Evolutionary conservation across 768 basidiomycete species (phyloP).

Genomic region (Filobasidium floriforme): DNA sequence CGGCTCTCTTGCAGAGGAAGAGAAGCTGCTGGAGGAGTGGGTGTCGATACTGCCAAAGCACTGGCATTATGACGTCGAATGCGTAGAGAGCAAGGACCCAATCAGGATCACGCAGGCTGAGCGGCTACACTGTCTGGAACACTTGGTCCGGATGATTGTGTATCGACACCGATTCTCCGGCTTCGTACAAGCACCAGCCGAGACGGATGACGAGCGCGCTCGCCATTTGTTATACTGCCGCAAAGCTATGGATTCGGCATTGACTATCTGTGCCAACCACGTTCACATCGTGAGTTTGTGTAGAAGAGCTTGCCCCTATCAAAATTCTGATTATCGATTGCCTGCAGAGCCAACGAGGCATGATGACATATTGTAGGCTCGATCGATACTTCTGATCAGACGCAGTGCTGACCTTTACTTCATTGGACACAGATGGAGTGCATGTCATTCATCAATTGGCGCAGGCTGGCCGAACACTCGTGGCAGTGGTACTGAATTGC

Average conservation of each 20-base stretch:
- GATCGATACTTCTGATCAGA: not conserved
- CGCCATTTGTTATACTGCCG: constrained; percentile 43
- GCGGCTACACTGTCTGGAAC: constrained; percentile 75
- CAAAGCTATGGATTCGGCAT: constrained; percentile 67
- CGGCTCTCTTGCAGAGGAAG: constrained; percentile 56
- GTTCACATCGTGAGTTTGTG: constrained; percentile 60
- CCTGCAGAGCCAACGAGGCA: constrained; percentile 55
- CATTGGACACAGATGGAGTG: constrained; percentile 61
- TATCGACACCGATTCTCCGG: constrained; percentile 66
- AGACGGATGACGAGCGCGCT: constrained; percentile 58
- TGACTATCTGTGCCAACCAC: constrained; percentile 74
- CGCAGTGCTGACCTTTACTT: not conserved
- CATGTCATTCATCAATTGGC: constrained; percentile 93
- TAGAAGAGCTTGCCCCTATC: not conserved
- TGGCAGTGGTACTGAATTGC: constrained; percentile 80
- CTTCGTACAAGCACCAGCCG: constrained; percentile 41
- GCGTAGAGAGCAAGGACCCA: constrained; percentile 73
- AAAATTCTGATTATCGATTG: not conserved
- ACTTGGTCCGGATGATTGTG: constrained; percentile 77
- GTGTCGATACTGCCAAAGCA: constrained; percentile 61
- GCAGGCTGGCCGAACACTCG: constrained; percentile 81
- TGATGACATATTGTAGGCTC: constrained; percentile 88
- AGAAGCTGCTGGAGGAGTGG: constrained; percentile 71
- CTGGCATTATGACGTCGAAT: constrained; percentile 75
- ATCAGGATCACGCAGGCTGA: constrained; percentile 83